These are phyloP conservation scores for Saturnispora saitoi DNA, from an alignment of 805 yeast genomes.

Conservation along the genomic window DNA sequence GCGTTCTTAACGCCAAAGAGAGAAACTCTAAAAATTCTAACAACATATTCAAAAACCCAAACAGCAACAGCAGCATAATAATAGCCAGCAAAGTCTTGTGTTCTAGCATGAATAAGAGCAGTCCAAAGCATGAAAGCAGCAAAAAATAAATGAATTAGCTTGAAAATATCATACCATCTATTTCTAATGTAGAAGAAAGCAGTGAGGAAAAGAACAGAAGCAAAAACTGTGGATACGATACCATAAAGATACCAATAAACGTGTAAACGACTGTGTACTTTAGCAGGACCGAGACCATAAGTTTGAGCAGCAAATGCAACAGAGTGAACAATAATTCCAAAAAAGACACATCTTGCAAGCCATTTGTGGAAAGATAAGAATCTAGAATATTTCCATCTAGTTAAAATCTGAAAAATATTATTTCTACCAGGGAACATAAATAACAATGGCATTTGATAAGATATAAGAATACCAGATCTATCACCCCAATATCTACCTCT, in stretches of 20 bases:
- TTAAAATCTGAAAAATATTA: slow-evolving; percentile 49
- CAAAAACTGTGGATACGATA: slow-evolving; percentile 33
- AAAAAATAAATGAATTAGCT: slow-evolving; percentile 47
- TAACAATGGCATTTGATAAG: slow-evolving; percentile 42
- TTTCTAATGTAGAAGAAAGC: slow-evolving; percentile 38
- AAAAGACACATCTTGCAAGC: slow-evolving; percentile 36
- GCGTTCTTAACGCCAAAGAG: slow-evolving; percentile 34
- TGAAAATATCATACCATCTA: slow-evolving; percentile 51
- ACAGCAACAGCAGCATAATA: slow-evolving; percentile 36
- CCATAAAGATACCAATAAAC: slow-evolving; percentile 25
- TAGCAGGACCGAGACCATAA: slow-evolving; percentile 13
- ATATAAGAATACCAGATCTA: slow-evolving; percentile 43
- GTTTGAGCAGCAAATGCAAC: slow-evolving; percentile 24
- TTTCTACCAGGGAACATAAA: slow-evolving; percentile 56
- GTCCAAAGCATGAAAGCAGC: slow-evolving; percentile 46
- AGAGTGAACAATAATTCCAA: slow-evolving; percentile 39
- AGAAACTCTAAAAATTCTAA: slow-evolving; percentile 34
- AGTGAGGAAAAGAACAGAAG: slow-evolving; percentile 2
- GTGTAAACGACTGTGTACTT: slow-evolving; percentile 22
- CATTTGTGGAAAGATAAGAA: slow-evolving; percentile 54
- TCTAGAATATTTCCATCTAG: slow-evolving; percentile 49
- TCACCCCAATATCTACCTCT: slow-evolving; percentile 35
- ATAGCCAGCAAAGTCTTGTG: slow-evolving; percentile 26
- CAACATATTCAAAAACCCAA: slow-evolving; percentile 46
- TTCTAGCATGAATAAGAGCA: slow-evolving; percentile 49